A percentile compares a stretch with the other conserved stretches of the same genome.
Evolutionary conservation across 257 asterid species (phyloP).

Genomic region (Plantago ovata): DNA sequence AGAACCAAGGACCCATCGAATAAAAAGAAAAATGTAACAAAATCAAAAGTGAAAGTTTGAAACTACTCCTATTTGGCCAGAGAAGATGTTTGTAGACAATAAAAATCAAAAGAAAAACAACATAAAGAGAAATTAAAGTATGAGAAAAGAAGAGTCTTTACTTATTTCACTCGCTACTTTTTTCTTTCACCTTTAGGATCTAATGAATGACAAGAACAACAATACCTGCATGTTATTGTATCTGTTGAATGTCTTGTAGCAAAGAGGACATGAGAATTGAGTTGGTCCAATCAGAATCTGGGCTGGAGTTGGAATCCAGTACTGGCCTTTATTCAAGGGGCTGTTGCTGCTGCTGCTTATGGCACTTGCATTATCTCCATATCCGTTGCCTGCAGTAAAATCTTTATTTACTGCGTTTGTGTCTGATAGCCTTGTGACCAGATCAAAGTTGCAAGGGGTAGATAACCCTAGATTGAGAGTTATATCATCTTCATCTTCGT

Average conservation of each 20-base stretch:
- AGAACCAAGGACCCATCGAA: conserved; percentile 1
- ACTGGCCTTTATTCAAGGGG: conserved; percentile 37
- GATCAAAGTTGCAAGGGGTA: background rate
- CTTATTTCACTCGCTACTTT: background rate
- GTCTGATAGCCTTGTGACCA: background rate
- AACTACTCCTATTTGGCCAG: background rate
- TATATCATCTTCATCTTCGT: background rate
- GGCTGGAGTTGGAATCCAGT: conserved; percentile 86
- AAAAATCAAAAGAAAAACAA: background rate
- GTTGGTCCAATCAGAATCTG: conserved; percentile 92
- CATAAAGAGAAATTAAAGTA: background rate
- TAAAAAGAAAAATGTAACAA: background rate
- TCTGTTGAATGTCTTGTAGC: conserved; percentile 80
- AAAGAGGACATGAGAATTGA: conserved; percentile 77
- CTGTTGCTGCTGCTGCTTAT: background rate
- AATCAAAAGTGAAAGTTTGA: conserved; percentile 3
- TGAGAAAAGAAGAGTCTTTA: background rate
- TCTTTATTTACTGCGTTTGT: background rate
- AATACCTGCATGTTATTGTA: conserved; percentile 94
- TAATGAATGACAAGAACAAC: no score
- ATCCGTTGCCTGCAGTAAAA: no score
- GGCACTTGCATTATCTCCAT: background rate
- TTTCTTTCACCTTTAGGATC: background rate
- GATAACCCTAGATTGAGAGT: background rate
- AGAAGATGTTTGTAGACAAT: conserved; percentile 1